Evolutionary conservation across 208 protist genomes (phyloP).

Genomic region (Trypanosoma mega): DNA sequence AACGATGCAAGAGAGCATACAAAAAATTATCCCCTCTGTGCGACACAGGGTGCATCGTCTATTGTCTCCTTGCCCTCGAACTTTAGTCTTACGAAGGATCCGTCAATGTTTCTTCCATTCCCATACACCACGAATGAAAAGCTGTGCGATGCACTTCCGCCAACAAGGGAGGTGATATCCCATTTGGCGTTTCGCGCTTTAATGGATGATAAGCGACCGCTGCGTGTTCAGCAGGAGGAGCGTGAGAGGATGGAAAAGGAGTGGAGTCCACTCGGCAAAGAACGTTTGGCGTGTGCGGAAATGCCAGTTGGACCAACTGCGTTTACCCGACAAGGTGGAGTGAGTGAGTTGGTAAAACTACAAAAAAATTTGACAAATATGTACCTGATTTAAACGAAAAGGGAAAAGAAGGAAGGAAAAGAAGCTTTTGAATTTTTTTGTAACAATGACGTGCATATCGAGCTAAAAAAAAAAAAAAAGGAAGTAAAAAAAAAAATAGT

Average conservation of each 20-base stretch:
- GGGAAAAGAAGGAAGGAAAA: neutral
- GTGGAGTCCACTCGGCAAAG: conserved; percentile 1
- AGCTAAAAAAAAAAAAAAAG: too few relatives aligned
- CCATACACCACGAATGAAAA: neutral
- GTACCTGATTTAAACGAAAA: neutral
- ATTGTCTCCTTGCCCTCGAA: too few relatives aligned
- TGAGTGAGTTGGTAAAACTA: conserved; percentile 1
- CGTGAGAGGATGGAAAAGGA: neutral
- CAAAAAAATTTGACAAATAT: neutral
- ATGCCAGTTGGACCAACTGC: neutral
- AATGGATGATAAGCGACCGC: conserved; percentile 7
- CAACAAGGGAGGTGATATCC: conserved; percentile 14
- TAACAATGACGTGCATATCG: too few relatives aligned
- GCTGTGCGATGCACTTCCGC: conserved; percentile 6
- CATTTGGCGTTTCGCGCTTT: neutral
- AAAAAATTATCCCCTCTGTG: too few relatives aligned
- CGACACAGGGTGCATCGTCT: too few relatives aligned
- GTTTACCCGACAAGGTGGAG: conserved; percentile 5
- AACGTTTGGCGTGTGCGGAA: neutral
- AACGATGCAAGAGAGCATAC: too few relatives aligned
- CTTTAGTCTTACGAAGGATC: too few relatives aligned
- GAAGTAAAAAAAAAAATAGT: too few relatives aligned
- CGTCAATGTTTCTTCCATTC: conserved; percentile 1
- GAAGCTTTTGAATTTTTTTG: neutral
- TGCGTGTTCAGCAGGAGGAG: conserved; percentile 14